A percentile compares a stretch with the other conserved stretches of the same genome.
These are phyloP conservation scores for Postia placenta DNA, from an alignment of 768 basidiomycete genomes.

Conservation along the genomic window DNA sequence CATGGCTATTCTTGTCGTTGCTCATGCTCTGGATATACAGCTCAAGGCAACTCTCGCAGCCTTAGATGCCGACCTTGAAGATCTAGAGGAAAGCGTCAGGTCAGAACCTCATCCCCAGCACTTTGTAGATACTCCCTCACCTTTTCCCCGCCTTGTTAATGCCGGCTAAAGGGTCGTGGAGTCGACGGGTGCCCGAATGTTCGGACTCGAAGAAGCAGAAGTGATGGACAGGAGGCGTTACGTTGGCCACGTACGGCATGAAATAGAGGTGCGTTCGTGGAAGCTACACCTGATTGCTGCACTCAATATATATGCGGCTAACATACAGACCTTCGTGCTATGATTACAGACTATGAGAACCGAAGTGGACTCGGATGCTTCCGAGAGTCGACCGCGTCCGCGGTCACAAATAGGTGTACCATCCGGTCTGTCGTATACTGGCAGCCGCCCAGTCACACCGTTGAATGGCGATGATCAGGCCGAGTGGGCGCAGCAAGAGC, in stretches of 20 bases:
- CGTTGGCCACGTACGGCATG: constrained; percentile 63
- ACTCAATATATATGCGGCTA: not conserved
- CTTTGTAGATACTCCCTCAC: not conserved
- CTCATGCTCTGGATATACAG: constrained; percentile 22
- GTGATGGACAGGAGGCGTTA: constrained; percentile 72
- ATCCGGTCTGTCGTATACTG: not conserved
- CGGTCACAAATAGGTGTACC: constrained; percentile 13
- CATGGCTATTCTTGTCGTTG: too few species aligned
- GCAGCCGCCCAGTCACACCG: constrained; percentile 3
- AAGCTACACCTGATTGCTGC: constrained; percentile 3
- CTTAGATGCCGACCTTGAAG: constrained; percentile 84
- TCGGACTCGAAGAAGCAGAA: constrained; percentile 76
- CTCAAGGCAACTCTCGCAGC: constrained; percentile 70
- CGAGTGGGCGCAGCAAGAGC: constrained; percentile 83
- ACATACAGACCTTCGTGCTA: constrained; percentile 17
- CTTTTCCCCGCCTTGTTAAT: not conserved
- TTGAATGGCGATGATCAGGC: constrained; percentile 55
- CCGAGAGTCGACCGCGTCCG: constrained; percentile 18
- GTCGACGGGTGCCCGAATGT: constrained; percentile 73
- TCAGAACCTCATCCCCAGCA: constrained; percentile 26
- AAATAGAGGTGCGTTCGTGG: constrained; percentile 64
- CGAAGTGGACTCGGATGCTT: constrained; percentile 37
- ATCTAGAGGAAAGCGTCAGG: constrained; percentile 93
- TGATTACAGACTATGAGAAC: constrained; percentile 72
- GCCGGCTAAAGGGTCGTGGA: constrained; percentile 69